Conservation (phyloP, 2,329 filamentous ascomycete genomes). For the Colletotrichum phormii region DNA sequence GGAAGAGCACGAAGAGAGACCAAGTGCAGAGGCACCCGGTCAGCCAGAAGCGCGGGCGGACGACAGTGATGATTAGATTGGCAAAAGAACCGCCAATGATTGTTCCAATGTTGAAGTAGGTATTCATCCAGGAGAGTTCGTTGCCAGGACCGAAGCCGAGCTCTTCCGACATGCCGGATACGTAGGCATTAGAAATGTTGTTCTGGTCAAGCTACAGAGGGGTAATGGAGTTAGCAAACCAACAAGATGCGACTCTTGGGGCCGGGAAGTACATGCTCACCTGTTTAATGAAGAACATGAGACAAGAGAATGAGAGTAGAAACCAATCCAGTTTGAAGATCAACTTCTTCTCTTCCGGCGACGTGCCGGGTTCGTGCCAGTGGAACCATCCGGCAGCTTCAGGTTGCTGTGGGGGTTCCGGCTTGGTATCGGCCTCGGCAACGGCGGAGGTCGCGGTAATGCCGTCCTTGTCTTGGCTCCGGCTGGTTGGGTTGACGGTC, state of each 20-base stretch:
- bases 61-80: constrained; percentile 57
- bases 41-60: constrained; percentile 56
- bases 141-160: constrained; percentile 55
- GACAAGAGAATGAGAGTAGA: constrained; percentile 52
- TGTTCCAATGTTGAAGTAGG: constrained; percentile 59
- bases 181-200: constrained; percentile 61
- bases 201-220: constrained; percentile 51
- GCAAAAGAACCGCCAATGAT: constrained; percentile 57
- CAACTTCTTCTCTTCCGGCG: constrained; percentile 55
- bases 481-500: neutral
- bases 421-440: constrained; percentile 22
- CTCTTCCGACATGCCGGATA: constrained; percentile 60
- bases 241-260: no score
- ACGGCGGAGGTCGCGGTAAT: constrained; percentile 15
- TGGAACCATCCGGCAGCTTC: constrained; percentile 46
- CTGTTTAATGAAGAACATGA: constrained; percentile 60
- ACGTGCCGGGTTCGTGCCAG: constrained; percentile 56
- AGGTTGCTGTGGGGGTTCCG: constrained; percentile 32
- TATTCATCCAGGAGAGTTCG: constrained; percentile 58
- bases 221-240: neutral
- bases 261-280: constrained; percentile 1
- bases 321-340: constrained; percentile 63
- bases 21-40: constrained; percentile 50
- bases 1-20: constrained; percentile 54
- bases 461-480: constrained; percentile 23